Evolutionary conservation across 192 early-diverging fungal species (phyloP), one percentile per base, ranked within the genome.

Genomic region (Coemansia sp.): DNA sequence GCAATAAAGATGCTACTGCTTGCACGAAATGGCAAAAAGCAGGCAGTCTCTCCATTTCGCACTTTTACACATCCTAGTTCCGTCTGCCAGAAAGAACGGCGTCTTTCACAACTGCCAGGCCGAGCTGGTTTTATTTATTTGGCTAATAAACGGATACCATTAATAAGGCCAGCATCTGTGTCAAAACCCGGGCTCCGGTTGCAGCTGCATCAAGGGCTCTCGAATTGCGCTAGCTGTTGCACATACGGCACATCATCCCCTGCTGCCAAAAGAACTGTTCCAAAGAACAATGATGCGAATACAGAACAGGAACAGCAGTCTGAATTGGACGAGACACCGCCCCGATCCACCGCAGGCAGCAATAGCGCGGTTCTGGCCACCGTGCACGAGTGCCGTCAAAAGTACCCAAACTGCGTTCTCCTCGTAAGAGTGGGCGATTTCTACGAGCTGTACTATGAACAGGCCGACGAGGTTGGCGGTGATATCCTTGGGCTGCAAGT

Each of bases 351-450:
- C 21, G 7, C 26, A 26, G 40, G 57, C 57, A 71, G 65, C 42
- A 57, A 74, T 26, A 82, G 79, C 68, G 69, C 58, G 36, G 74
- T 85, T 21, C 68, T 85, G 4, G 54, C 58, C 16, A 74, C 76
- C 3, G 89, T 90, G 12, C 84, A 86, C 45, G 66, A 84, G 51
- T 80, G 73, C 56, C 83, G 88, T 41, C 71, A 82, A 37, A 71
- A 86, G 18, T 88, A 93, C 65, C 90, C 90, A 0, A 61, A 83
- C 21, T 89, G 90, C 66, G 88, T 91, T 16, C 71, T 93, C 1
- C 81, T 93, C 12, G 84, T 88, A 15, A 87, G 88, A 40, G 92
- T 93, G 19, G 92, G 92, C n/a, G 88, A 89, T 61, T 91, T 93
- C 63, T 93, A 91, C 72, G 92, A 93, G 85, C 65, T 91, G 22